Percentiles rank a stretch among this genome's conserved stretches.
These are phyloP conservation scores for Cladophialophora chaetospira DNA, from an alignment of 2,329 filamentous ascomycete genomes.

Conservation along the genomic window DNA sequence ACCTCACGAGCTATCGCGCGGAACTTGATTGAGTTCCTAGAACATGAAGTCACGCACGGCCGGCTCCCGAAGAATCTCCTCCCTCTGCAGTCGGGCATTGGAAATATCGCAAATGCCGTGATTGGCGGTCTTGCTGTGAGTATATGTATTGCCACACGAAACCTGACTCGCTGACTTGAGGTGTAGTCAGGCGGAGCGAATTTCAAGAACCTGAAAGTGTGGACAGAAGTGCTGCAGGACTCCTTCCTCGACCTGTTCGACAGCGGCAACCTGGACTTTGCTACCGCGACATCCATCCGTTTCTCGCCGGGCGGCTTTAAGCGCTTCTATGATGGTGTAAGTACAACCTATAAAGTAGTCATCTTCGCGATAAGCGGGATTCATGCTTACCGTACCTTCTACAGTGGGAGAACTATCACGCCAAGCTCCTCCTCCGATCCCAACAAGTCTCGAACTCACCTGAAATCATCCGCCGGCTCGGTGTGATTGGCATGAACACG, in stretches of 20 bases:
- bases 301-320: conserved; percentile 91
- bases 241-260: conserved; percentile 93
- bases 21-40: conserved; percentile 81
- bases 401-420: conserved; percentile 72
- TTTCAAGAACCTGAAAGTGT: conserved; percentile 85
- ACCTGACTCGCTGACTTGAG: neutral
- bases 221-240: conserved; percentile 92
- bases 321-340: conserved; percentile 71
- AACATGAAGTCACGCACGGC: conserved; percentile 79
- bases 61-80: conserved; percentile 76
- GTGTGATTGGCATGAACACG: conserved; percentile 93
- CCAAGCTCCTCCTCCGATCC: conserved; percentile 82
- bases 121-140: conserved; percentile 70
- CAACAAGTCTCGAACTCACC: conserved; percentile 87
- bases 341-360: too few relatives aligned
- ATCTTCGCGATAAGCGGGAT: too few relatives aligned
- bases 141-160: neutral
- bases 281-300: conserved; percentile 84
- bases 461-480: conserved; percentile 84
- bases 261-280: conserved; percentile 82
- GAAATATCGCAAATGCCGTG: conserved; percentile 91
- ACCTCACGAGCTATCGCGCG: conserved; percentile 70
- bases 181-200: conserved; percentile 63
- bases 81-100: conserved; percentile 83
- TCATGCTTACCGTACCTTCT: conserved; percentile 40